Evolutionary conservation across 164 flowering plant species (phyloP).

Genomic region (Dillenia turbinata): DNA sequence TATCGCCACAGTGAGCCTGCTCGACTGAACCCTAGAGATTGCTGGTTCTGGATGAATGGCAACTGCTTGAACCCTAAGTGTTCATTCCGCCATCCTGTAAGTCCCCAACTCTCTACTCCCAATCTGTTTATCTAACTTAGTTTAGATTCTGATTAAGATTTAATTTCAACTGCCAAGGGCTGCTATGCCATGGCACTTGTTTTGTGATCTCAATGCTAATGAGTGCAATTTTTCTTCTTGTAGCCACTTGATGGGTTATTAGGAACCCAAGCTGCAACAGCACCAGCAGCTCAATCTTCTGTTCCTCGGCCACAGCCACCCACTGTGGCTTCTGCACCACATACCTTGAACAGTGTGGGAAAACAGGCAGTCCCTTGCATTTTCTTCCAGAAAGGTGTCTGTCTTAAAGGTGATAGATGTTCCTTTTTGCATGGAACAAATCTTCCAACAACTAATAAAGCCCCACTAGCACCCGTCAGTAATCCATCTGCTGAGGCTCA

Average conservation of each 20-base stretch:
- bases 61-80: conserved; percentile 89
- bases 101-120: conserved; percentile 13
- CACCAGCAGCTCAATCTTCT: conserved; percentile 21
- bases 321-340: too few species aligned
- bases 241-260: conserved; percentile 84
- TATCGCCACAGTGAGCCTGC: conserved; percentile 93
- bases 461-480: conserved; percentile 20
- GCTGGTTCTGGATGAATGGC: conserved; percentile 83
- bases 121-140: background rate
- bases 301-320: conserved; percentile 1
- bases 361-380: conserved; percentile 69
- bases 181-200: too few species aligned
- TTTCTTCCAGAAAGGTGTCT: conserved; percentile 75
- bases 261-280: conserved; percentile 35
- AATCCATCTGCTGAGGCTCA: conserved; percentile 27
- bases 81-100: conserved; percentile 83
- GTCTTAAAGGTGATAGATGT: conserved; percentile 84
- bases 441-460: conserved; percentile 24
- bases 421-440: conserved; percentile 56
- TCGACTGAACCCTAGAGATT: conserved; percentile 85
- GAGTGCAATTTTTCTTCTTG: conserved; percentile 9
- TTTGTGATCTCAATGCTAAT: background rate
- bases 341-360: conserved; percentile 13
- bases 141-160: too few species aligned
- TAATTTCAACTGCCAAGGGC: too few species aligned